Base-by-base conservation (phyloP, 2,329 filamentous ascomycete species). In the Penicillium sp. region DNA sequence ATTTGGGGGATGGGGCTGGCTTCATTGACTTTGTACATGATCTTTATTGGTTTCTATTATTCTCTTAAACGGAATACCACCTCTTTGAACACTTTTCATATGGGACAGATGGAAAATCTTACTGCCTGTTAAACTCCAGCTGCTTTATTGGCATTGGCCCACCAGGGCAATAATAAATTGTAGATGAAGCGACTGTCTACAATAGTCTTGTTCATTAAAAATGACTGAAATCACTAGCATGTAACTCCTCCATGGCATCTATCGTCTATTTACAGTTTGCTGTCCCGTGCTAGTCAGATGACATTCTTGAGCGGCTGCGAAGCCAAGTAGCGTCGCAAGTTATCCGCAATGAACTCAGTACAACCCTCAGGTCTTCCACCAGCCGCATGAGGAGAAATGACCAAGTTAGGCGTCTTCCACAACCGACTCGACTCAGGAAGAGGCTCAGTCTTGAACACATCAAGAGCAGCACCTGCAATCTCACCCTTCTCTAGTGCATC, bases 281-380 rank as follows among this genome's bases (percentile, higher is more conserved):
- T 24, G 10, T 50, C 48, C 33, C 48, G 48, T n/a, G 22, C 48
- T 39, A 50, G 48, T 50, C 48, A 77, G 49, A 83, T 77, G 35
- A 79, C 66, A 65, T 89, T 89, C 77, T 78, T 84, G 68, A 89
- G 63, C 54, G 77, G 67, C 75, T 88, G 84, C 1, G 80, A 80
- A 1, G 85, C 85, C 61, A 86, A 61, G 65, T 87, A 85, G 60
- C 80, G 75, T 61, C 84, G 76, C 72, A 89, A 62, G 63, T 89
- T 89, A 56, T 84, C 79, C 41, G 82, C 81, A 59, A 88, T 86
- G 66, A 89, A 71, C 6, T 64, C 77, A 75, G 87, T 85, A 0
- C 81, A 77, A 4, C 81, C 84, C 71, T 86, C 84, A 5, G 86
- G 86, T 57, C 86, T 70, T 60, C 74, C 63, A 53, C 63, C 63